Evolutionary conservation across 495 filamentous ascomycete genomes (phyloP).

Genomic region (Penicillium psychrofluorescens): DNA sequence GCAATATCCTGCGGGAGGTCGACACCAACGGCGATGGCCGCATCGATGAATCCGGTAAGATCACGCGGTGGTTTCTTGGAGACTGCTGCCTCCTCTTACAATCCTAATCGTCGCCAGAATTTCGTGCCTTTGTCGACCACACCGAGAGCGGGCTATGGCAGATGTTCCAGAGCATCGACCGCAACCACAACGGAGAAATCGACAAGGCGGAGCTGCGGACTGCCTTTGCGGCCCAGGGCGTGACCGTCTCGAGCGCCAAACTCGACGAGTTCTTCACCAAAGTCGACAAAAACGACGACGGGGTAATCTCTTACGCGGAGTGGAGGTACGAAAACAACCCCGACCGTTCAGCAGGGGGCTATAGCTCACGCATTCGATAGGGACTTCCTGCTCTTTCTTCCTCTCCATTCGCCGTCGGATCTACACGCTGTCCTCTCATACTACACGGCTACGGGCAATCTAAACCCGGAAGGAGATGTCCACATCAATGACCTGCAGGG

Average conservation of each 20-base stretch:
- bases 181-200: conserved; percentile 78
- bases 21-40: conserved; percentile 82
- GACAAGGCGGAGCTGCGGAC: conserved; percentile 73
- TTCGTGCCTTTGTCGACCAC: conserved; percentile 75
- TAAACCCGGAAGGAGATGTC: conserved; percentile 93
- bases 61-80: conserved; percentile 12
- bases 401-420: conserved; percentile 56
- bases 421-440: conserved; percentile 85
- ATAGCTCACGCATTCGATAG: conserved; percentile 33
- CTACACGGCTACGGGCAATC: conserved; percentile 80
- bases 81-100: no score
- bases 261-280: conserved; percentile 80
- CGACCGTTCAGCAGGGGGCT: not conserved
- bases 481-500: conserved; percentile 85
- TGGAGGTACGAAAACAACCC: conserved; percentile 69
- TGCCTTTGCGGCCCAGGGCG: conserved; percentile 71
- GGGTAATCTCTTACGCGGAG: conserved; percentile 81
- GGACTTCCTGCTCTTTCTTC: conserved; percentile 93
- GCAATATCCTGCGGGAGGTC: conserved; percentile 67
- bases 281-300: conserved; percentile 86
- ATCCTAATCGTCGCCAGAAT: conserved; percentile 53
- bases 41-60: conserved; percentile 80
- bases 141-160: conserved; percentile 75
- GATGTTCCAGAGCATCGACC: conserved; percentile 84
- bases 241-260: conserved; percentile 69